Percentiles rank a stretch among this genome's conserved stretches.
Evolutionary conservation across 208 protist species (phyloP).

Genomic region (Borovskyia barvae): DNA sequence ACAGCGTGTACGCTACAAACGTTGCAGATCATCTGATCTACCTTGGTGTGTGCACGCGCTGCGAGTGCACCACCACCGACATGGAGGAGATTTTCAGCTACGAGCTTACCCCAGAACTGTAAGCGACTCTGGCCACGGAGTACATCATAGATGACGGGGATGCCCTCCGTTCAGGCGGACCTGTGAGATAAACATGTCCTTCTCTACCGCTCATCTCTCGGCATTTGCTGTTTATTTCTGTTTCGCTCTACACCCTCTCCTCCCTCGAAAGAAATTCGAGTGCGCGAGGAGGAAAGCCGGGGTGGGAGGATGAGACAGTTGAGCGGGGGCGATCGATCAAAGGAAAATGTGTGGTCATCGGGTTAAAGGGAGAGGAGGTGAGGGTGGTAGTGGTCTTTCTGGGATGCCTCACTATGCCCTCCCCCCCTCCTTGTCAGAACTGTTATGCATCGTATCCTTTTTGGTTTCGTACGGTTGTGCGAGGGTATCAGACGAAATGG

Average conservation of each 20-base stretch:
- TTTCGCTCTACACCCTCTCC: not conserved
- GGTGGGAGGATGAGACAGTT: too few relatives aligned
- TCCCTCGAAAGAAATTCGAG: not conserved
- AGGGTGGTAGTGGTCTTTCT: too few relatives aligned
- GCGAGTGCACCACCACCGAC: slow-evolving; percentile 24
- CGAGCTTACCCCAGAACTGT: slow-evolving; percentile 1
- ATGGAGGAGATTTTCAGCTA: slow-evolving; percentile 23
- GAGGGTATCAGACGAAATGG: too few relatives aligned
- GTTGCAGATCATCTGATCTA: slow-evolving; percentile 60
- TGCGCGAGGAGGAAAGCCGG: too few relatives aligned
- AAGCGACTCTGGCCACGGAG: slow-evolving; percentile 7
- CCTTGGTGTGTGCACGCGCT: slow-evolving; percentile 45
- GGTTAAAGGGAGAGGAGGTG: too few relatives aligned
- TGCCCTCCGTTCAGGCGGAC: too few relatives aligned
- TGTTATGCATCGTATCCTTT: too few relatives aligned
- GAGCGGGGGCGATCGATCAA: too few relatives aligned
- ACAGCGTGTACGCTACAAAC: slow-evolving; percentile 26
- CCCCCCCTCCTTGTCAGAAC: too few relatives aligned
- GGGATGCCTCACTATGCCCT: too few relatives aligned
- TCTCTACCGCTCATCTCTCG: not conserved
- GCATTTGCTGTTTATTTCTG: not conserved
- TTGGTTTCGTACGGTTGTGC: too few relatives aligned
- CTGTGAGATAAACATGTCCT: not conserved
- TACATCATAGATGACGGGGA: not conserved
- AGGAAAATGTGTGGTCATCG: too few relatives aligned